These are phyloP conservation scores for Barnettozyma salicaria DNA, from an alignment of 805 yeast species.

Conservation along the genomic window DNA sequence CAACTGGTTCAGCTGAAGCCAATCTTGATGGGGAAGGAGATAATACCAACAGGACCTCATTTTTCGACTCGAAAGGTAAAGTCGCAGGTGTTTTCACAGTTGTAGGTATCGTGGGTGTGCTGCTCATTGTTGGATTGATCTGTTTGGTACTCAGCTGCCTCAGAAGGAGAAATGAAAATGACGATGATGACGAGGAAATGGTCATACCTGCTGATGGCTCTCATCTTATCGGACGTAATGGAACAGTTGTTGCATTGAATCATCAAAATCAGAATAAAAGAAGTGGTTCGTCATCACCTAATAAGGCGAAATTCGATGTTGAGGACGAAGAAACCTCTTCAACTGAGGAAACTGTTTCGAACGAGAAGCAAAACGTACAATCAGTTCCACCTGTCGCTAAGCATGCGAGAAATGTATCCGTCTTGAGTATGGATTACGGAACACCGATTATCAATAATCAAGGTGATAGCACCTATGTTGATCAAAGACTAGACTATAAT, in stretches of 20 bases:
- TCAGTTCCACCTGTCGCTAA: too few relatives aligned
- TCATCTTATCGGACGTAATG: not conserved
- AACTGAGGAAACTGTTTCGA: constrained; percentile 10
- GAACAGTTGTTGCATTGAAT: not conserved
- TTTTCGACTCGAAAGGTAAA: constrained; percentile 64
- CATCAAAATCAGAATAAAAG: not conserved
- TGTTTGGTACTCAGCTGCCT: constrained; percentile 30
- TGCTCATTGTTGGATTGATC: constrained; percentile 37
- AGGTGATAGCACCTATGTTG: constrained; percentile 28
- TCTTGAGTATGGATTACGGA: constrained; percentile 10
- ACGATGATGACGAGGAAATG: constrained; percentile 10
- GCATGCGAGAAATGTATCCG: constrained; percentile 4
- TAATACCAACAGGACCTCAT: constrained; percentile 29
- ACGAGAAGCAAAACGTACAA: constrained; percentile 3
- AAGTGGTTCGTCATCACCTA: constrained; percentile 1
- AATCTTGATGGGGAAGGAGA: not conserved
- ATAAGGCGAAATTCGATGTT: constrained; percentile 12
- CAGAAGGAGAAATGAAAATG: not conserved
- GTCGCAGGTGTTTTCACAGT: constrained; percentile 83
- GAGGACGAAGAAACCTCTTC: constrained; percentile 17
- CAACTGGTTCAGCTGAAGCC: constrained; percentile 1
- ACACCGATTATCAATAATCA: constrained; percentile 23
- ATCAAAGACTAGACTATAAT: constrained; percentile 33
- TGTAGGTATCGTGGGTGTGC: constrained; percentile 59
- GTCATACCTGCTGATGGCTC: constrained; percentile 9